A percentile compares a stretch with the other conserved stretches of the same genome.
Conservation (phyloP, 371 early-diverging fungal genomes). For the Apophysomyces ossiformis region DNA sequence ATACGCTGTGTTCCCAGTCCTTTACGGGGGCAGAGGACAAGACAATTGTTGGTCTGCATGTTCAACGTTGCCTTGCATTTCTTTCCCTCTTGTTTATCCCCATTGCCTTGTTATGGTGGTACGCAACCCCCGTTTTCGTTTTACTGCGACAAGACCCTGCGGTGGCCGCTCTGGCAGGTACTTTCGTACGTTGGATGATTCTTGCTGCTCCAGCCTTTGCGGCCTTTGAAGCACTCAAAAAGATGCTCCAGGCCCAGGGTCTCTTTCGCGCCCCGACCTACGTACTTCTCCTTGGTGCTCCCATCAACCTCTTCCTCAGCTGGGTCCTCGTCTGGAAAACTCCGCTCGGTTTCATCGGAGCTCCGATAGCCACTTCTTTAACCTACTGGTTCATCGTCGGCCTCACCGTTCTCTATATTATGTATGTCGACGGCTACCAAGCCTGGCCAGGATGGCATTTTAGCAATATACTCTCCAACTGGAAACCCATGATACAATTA, state of each 20-base stretch:
- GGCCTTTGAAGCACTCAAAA: constrained; percentile 75
- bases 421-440: constrained; percentile 65
- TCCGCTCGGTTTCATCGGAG: constrained; percentile 79
- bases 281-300: constrained; percentile 67
- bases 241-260: constrained; percentile 83
- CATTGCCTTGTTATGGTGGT: constrained; percentile 74
- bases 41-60: constrained; percentile 74
- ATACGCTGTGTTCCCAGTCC: constrained; percentile 88
- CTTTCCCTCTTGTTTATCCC: constrained; percentile 66
- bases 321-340: constrained; percentile 75
- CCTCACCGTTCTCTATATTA: constrained; percentile 63
- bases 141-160: constrained; percentile 41
- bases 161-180: constrained; percentile 33
- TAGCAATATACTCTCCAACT: constrained; percentile 13
- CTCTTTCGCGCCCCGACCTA: constrained; percentile 77
- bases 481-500: constrained; percentile 67
- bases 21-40: constrained; percentile 73
- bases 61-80: constrained; percentile 81
- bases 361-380: constrained; percentile 76
- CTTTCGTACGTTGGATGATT: constrained; percentile 69
- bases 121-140: constrained; percentile 57
- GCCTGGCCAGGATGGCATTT: constrained; percentile 65
- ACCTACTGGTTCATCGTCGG: constrained; percentile 71
- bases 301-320: constrained; percentile 73
- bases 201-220: constrained; percentile 73